Evolutionary conservation across 306 rosid genomes (phyloP), one percentile per base, ranked within the genome.

Genomic region (Cucurbita pepo): DNA sequence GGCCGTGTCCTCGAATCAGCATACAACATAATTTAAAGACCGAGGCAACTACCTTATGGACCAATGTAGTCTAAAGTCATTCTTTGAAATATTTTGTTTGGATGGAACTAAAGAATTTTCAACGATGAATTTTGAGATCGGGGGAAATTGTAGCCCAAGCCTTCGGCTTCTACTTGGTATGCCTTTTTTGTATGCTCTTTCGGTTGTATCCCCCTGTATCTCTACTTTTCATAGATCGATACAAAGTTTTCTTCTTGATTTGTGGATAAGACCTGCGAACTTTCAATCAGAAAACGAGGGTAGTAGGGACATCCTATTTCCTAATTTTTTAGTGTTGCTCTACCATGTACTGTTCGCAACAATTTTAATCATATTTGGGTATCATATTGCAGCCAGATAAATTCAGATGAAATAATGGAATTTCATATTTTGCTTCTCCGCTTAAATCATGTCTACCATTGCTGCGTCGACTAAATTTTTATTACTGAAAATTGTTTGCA

Each of bases 401-500:
- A 48, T 1, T 25, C 14, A 25, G 44, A 69, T 48, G 54, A 4
- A 48, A 48, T 30, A 22, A 69, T 48, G 38, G 2, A 48, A 48
- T 30, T 69, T 69, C 58, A 13, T 50, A 14, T 25, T 69, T 48
- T 48, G 73, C 44, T 69, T 69, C 73, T 30, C 44, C 14, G 10
- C 36, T 19, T 53, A 43, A 7, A 40, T 56, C 40, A 38, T 19
- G 12, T 36, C 12, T 52, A 54, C 52, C 36, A 34, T 53, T 54
- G 21, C 13, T 55, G 60, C 18, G 11, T 37, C 12, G 8, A 30
- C 76, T 40, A 41, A 72, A 8, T 11, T 52, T 77, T 70, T 76
- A 75, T 77, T 78, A 43, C 71, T 78, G 61, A 79, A 70, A 38
- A 45, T 34, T 64, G 78, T 77, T 81, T 86, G 77, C 83, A 89